Evolutionary conservation across 1,139 yeast genomes (phyloP), one percentile per base, ranked within the genome.

Genomic region (Yamadazyma triangularis): DNA sequence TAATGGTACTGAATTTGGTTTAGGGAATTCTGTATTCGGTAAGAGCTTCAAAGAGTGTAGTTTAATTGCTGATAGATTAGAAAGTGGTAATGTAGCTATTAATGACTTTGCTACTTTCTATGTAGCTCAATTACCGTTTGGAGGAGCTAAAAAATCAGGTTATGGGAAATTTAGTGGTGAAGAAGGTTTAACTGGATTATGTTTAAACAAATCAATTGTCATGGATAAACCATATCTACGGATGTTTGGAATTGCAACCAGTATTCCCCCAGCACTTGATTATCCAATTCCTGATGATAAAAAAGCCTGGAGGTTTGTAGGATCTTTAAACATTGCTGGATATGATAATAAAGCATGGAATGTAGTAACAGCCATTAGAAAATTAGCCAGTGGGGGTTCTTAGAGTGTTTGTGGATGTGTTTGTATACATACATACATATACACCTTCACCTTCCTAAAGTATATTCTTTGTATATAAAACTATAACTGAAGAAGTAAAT

Each of bases 161-260:
- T 91, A 87, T 50, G 97, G 97, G 33, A 89, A 88, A 53, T 91
- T 91, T 62, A 96, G 96, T 18, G 97, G 98, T 24, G 94, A 83
- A 52, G 98, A 91, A 65, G 98, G 97, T 1, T 65, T 91, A 23
- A 74, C 87, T 26, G 97, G 96, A 0, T 65, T 91, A 27, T 89
- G 97, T 53, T 70, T 78, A 35, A 84, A 87, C 33, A 91, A 91
- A 53, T 79, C 93, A 26, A 74, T 91, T 4, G 88, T 95, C 35
- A 82, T 76, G 67, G 97, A 91, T 57, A 79, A 76, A 42, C 74
- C 83, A 24, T 77, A 91, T 19, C 76, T 86, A 43, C 47, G 73
- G 33, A 50, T 59, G 33, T 44, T 68, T 12, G 73, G 74, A 1
- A 69, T 91, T 12, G 80, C 91, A 4, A 84, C 94, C 2, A 69